phyloP scores from a whole-genome alignment of 306 rosid species.

The Sesbania bispinosa region DNA sequence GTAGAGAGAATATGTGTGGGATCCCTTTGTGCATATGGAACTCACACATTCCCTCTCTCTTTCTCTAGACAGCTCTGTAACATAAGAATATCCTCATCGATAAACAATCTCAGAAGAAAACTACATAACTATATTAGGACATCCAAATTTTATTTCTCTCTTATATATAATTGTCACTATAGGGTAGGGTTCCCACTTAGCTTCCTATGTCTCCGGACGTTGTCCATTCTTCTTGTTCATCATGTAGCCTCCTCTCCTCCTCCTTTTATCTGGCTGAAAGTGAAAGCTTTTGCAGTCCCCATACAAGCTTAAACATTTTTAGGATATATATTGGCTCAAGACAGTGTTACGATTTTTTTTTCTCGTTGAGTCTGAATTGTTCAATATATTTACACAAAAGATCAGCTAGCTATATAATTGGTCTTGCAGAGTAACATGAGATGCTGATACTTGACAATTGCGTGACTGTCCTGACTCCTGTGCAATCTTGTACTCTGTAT shows the following conservation, averaged over 20 bases:
- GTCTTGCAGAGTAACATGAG: constrained; percentile 8
- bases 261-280: neutral
- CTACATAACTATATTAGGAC: neutral
- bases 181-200: neutral
- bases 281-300: neutral
- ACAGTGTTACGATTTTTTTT: neutral
- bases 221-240: constrained; percentile 21
- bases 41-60: no score
- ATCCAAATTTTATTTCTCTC: neutral
- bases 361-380: constrained; percentile 30
- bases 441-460: neutral
- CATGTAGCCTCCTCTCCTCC: neutral
- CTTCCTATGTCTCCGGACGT: constrained; percentile 24
- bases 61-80: no score
- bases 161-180: neutral
- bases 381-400: constrained; percentile 27
- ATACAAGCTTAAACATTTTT: neutral
- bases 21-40: no score
- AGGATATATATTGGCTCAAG: constrained; percentile 13
- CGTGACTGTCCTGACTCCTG: neutral
- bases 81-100: no score
- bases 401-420: constrained; percentile 33
- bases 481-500: constrained; percentile 11
- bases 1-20: no score
- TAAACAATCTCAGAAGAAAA: neutral